Conservation (phyloP, 768 basidiomycete genomes). For the Amanita inopinata region DNA sequence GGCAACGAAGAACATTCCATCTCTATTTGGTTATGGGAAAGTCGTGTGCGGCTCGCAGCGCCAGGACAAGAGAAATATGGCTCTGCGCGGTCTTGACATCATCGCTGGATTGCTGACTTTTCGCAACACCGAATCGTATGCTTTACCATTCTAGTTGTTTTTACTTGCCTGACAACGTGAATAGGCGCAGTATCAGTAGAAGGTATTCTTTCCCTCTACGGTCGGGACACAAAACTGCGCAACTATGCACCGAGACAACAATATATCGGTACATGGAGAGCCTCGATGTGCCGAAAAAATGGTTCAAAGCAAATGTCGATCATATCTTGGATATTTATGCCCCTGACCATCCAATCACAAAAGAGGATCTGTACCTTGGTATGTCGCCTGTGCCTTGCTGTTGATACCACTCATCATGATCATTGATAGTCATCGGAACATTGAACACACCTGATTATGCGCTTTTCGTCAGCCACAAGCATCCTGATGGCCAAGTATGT, state of each 20-base stretch:
- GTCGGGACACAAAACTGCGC: constrained; percentile 44
- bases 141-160: neutral
- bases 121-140: constrained; percentile 22
- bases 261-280: constrained; percentile 46
- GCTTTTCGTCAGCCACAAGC: constrained; percentile 64
- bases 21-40: constrained; percentile 57
- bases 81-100: constrained; percentile 46
- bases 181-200: constrained; percentile 36
- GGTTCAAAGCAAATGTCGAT: constrained; percentile 51
- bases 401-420: neutral
- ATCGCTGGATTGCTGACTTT: constrained; percentile 38
- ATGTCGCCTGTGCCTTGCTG: neutral
- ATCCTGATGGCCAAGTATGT: constrained; percentile 47
- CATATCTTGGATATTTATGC: constrained; percentile 39
- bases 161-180: neutral
- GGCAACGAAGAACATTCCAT: constrained; percentile 38
- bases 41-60: constrained; percentile 37
- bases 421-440: constrained; percentile 37
- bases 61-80: constrained; percentile 47
- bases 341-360: constrained; percentile 24
- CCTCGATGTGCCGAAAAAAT: constrained; percentile 42
- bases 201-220: constrained; percentile 42
- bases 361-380: constrained; percentile 39
- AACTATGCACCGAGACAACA: constrained; percentile 48
- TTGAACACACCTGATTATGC: constrained; percentile 60